Evolutionary conservation across 192 early-diverging fungal genomes (phyloP), one percentile per base, ranked within the genome.

Genomic region (Powellomyces hirtus): DNA sequence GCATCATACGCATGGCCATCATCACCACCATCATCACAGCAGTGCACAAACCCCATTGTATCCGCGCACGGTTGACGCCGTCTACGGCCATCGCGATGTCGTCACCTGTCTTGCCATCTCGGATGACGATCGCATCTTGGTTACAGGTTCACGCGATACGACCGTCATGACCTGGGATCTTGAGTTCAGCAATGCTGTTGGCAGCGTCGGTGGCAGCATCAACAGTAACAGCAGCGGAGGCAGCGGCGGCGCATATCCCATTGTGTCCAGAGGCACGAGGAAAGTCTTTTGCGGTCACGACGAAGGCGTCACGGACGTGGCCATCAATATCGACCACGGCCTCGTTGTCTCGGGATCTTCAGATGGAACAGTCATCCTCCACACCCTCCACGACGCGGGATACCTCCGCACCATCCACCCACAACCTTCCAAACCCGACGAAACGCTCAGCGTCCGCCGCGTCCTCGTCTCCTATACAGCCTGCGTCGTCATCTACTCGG

Each of bases 341-440:
- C 20, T 81, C 24, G 74, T 81, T 0, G 80, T 75, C 22, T 73
- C 73, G 38, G 80, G 77, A n/a, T 81, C 80, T 1, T 75, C 63
- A 45, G 80, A 81, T 38, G 80, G 80, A 0, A 76, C 76, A 13
- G 79, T 78, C 59, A 78, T 81, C 26, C 51, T 81, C 13, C 80
- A 81, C 49, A 73, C 74, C 5, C 52, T 79, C 0, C 61, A 76
- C 31, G 74, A 72, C 7, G 31, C 66, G 2, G 52, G 68, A 44
- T 81, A 81, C 52, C 27, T 81, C 7, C 68, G 74, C 10, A 77
- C 73, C 0, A 37, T 81, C 5, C 36, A 57, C 22, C 79, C 79
- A 10, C 18, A 44, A 31, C 45, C 65, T 22, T 38, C 38, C 27
- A n/a, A 40, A 22, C 45, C 30, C 16, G 31, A 29, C n/a, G 63